phyloP scores from a whole-genome alignment of 176 grass and related monocot species.

The Carex littledalei region DNA sequence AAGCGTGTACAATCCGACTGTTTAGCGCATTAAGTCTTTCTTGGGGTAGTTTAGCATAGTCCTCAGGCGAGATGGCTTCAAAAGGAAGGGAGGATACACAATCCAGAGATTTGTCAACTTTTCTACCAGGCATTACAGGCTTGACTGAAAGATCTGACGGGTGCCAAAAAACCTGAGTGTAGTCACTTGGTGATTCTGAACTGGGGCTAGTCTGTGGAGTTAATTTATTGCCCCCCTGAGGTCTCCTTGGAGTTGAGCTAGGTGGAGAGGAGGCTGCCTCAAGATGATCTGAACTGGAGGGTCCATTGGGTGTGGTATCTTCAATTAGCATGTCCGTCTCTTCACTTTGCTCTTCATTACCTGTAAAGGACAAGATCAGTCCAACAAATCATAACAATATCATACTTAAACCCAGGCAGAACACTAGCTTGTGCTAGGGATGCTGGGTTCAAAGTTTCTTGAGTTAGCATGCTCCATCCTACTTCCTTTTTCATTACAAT shows the following conservation, averaged over 20 bases:
- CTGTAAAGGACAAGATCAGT: constrained; percentile 10
- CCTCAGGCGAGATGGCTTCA: constrained; percentile 52
- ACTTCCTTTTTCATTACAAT: neutral
- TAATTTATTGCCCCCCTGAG: constrained; percentile 44
- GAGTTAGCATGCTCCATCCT: neutral
- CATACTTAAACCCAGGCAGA: neutral
- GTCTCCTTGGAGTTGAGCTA: constrained; percentile 53
- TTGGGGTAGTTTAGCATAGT: constrained; percentile 69
- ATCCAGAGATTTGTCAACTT: constrained; percentile 65
- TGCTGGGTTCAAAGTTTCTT: neutral
- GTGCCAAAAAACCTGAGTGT: constrained; percentile 81
- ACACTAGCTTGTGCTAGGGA: neutral
- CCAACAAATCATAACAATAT: neutral
- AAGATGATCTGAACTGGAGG: constrained; percentile 30
- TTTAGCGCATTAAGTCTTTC: constrained; percentile 78
- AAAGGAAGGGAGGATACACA: constrained; percentile 50
- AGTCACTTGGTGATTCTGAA: constrained; percentile 52
- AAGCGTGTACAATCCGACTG: constrained; percentile 67
- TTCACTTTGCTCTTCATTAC: constrained; percentile 36
- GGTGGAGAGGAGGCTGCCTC: constrained; percentile 57
- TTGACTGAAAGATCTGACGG: constrained; percentile 87
- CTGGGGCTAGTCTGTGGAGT: constrained; percentile 33
- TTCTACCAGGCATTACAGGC: constrained; percentile 91
- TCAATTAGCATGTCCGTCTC: constrained; percentile 51
- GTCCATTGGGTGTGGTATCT: constrained; percentile 27